phyloP scores from a whole-genome alignment of 73 alveolate genomes.

The Urostyla sp. region DNA sequence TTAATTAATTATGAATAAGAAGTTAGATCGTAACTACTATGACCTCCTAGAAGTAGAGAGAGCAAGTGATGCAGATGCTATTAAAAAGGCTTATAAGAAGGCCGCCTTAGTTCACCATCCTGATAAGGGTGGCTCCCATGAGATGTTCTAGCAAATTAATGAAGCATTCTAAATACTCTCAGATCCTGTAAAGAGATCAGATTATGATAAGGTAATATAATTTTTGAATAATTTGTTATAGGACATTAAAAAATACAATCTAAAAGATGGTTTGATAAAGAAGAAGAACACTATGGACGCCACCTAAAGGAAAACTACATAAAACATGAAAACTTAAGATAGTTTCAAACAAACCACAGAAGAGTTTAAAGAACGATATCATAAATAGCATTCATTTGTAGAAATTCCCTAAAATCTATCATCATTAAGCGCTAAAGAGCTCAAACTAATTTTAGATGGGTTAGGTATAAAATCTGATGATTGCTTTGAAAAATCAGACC shows the following conservation, averaged over 20 bases:
- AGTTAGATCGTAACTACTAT: slow-evolving; percentile 66
- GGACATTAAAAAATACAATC: slow-evolving; percentile 65
- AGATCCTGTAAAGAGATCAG: slow-evolving; percentile 72
- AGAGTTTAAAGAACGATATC: slow-evolving; percentile 3
- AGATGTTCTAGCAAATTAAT: slow-evolving; percentile 73
- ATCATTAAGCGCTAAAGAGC: slow-evolving; percentile 79
- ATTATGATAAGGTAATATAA: slow-evolving; percentile 68
- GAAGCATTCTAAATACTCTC: slow-evolving; percentile 75
- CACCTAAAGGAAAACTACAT: slow-evolving; percentile 3
- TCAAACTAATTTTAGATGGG: slow-evolving; percentile 69
- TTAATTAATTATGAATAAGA: slow-evolving; percentile 49
- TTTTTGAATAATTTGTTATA: background rate
- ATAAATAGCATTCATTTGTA: slow-evolving; percentile 41
- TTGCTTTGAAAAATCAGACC: slow-evolving; percentile 84
- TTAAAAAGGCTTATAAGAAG: slow-evolving; percentile 83
- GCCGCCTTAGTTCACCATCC: slow-evolving; percentile 83
- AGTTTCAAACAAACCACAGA: slow-evolving; percentile 12
- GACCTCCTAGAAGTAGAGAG: slow-evolving; percentile 67
- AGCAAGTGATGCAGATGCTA: slow-evolving; percentile 62
- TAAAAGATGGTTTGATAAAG: slow-evolving; percentile 64
- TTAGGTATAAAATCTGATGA: slow-evolving; percentile 85
- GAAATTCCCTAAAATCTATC: slow-evolving; percentile 80
- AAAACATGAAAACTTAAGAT: background rate
- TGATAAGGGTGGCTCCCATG: slow-evolving; percentile 88
- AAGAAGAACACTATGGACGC: slow-evolving; percentile 18